Evolutionary conservation across 192 early-diverging fungal genomes (phyloP).

Genomic region (Blastocladiella britannica): DNA sequence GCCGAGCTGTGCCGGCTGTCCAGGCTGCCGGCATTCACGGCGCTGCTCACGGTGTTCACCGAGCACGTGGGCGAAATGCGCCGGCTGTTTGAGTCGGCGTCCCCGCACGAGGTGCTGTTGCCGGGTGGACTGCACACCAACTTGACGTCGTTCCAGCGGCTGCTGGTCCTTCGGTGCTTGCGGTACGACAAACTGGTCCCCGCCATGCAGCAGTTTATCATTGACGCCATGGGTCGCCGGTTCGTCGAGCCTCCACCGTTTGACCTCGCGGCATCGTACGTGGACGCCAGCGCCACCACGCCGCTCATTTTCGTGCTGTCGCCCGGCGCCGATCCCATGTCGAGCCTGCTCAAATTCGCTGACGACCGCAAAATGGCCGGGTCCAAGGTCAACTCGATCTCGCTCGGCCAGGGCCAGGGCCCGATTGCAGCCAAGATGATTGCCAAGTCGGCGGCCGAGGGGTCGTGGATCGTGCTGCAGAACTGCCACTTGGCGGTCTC

Average conservation of each 20-base stretch:
- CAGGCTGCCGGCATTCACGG: constrained; percentile 25
- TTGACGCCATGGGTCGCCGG: constrained; percentile 33
- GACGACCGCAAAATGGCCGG: constrained; percentile 38
- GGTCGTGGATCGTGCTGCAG: constrained; percentile 41
- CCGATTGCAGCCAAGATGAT: constrained; percentile 41
- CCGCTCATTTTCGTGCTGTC: constrained; percentile 38
- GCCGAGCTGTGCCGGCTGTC: constrained; percentile 23
- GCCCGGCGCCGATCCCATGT: constrained; percentile 43
- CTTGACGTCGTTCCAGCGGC: constrained; percentile 21
- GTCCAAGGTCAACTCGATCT: constrained; percentile 31
- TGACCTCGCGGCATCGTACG: constrained; percentile 31
- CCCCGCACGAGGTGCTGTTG: constrained; percentile 17
- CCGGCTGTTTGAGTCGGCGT: constrained; percentile 18
- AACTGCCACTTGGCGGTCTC: constrained; percentile 43
- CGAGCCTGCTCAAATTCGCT: constrained; percentile 38
- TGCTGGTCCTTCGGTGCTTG: constrained; percentile 18
- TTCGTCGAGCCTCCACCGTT: constrained; percentile 44
- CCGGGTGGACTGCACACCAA: constrained; percentile 22
- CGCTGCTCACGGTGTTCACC: constrained; percentile 23
- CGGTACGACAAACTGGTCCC: constrained; percentile 30
- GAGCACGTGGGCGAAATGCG: constrained; percentile 18
- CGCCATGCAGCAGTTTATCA: constrained; percentile 33
- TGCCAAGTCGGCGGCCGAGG: constrained; percentile 26
- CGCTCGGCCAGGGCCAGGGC: constrained; percentile 41
- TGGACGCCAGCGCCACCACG: constrained; percentile 30